Conservation (phyloP, 352 stramenopile genomes). For the Globisporangium cystogenes region DNA sequence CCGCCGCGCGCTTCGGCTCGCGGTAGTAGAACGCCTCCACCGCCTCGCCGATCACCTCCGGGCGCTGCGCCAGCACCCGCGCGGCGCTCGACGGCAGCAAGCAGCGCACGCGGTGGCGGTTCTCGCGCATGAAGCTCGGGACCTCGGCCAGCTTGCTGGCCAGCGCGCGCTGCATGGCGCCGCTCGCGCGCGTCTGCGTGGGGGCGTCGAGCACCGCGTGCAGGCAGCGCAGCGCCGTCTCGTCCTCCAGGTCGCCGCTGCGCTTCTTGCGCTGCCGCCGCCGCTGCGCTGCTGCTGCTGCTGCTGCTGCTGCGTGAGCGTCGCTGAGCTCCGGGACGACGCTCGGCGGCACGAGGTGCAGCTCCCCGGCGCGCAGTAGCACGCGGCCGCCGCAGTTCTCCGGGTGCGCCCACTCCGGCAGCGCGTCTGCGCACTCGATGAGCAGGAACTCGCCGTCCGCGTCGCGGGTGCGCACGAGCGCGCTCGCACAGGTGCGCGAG, state of each 20-base stretch:
- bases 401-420: slow-evolving; percentile 63
- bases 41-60: slow-evolving; percentile 30
- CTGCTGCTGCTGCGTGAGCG: too few relatives aligned
- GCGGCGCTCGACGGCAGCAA: slow-evolving; percentile 31
- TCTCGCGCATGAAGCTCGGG: slow-evolving; percentile 34
- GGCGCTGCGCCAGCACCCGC: slow-evolving; percentile 20
- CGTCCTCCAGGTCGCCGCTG: neutral
- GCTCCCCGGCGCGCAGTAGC: slow-evolving; percentile 32
- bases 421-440: slow-evolving; percentile 62
- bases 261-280: neutral
- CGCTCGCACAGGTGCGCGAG: slow-evolving; percentile 20
- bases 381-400: slow-evolving; percentile 44
- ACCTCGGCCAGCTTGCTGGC: slow-evolving; percentile 31
- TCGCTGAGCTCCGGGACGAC: slow-evolving; percentile 20
- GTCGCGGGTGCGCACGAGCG: slow-evolving; percentile 39
- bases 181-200: slow-evolving; percentile 16
- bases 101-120: slow-evolving; percentile 44
- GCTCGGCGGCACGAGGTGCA: slow-evolving; percentile 39
- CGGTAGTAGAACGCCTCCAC: slow-evolving; percentile 79
- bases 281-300: neutral
- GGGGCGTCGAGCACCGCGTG: slow-evolving; percentile 2
- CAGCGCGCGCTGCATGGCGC: slow-evolving; percentile 36
- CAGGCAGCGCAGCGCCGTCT: slow-evolving; percentile 6
- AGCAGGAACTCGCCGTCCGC: slow-evolving; percentile 72
- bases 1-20: slow-evolving; percentile 39